phyloP scores from a whole-genome alignment of 169 alveolate genomes.

The Plasmodium fragile region DNA sequence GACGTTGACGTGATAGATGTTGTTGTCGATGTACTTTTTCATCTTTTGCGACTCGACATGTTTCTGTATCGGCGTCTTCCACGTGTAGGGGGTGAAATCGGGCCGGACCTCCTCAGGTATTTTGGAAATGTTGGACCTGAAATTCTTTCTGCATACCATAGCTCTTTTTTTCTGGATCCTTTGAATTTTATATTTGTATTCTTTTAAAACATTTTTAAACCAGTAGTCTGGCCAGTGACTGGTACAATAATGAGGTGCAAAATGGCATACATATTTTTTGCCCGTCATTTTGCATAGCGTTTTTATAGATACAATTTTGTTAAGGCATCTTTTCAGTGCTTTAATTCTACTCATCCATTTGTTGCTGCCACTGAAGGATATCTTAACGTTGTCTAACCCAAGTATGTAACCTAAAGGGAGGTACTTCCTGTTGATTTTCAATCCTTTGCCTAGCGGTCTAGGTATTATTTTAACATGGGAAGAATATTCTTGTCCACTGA shows the following conservation, averaged over 20 bases:
- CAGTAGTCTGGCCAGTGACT: conserved; percentile 88
- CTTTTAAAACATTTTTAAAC: conserved; percentile 85
- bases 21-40: conserved; percentile 74
- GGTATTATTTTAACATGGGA: conserved; percentile 79
- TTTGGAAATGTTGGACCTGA: conserved; percentile 64
- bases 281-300: conserved; percentile 86
- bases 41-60: conserved; percentile 77
- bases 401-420: conserved; percentile 83
- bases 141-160: conserved; percentile 73
- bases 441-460: conserved; percentile 80
- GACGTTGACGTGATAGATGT: conserved; percentile 40
- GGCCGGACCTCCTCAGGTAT: conserved; percentile 83
- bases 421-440: conserved; percentile 79
- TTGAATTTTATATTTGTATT: conserved; percentile 79
- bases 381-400: conserved; percentile 84
- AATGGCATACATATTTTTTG: conserved; percentile 79
- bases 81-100: conserved; percentile 79
- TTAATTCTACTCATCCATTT: conserved; percentile 85
- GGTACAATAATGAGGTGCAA: conserved; percentile 85
- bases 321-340: conserved; percentile 83
- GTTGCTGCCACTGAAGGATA: conserved; percentile 82
- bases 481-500: conserved; percentile 84
- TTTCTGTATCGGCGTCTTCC: conserved; percentile 78
- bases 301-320: conserved; percentile 81
- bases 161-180: conserved; percentile 77